Base-by-base conservation (phyloP, 1,139 yeast genomes). In the Debaryomycetaceae sp. region DNA sequence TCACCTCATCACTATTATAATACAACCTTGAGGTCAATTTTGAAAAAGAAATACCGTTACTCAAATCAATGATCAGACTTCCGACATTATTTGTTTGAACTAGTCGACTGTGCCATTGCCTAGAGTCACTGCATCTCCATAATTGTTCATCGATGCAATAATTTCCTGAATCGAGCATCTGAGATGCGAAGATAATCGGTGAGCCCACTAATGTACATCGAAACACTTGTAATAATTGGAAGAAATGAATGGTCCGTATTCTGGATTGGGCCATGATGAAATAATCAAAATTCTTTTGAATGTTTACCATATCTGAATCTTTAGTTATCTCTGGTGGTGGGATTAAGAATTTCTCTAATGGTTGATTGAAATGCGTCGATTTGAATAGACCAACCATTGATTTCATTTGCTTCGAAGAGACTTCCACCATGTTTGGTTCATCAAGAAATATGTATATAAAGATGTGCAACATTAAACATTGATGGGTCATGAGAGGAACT, bases 401-500 rank as follows among this genome's bases (percentile, higher is more conserved):
- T 51, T 81, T 81, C 52, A 89, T 76, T 59, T 88, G 95, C 40
- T 89, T 77, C 4, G 85, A 75, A 43, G 95, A 87, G 39, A 85
- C 76, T 49, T 85, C 87, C 17, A 85, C 80, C 65, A 88, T 86
- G 42, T 82, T 78, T 13, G 73, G 71, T 58, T 88, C 96, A 59
- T 86, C 86, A 58, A 86, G 82, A 62, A 90, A 88, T 66, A 89
- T 80, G 7, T 95, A 90, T 51, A 88, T 82, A 56, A 88, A 85
- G 40, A 89, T 87, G 50, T 89, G 87, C 45, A 91, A 71, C 5
- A 88, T 83, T 61, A 88, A 76, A 43, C 95, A 81, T 62, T 91
- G 98, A 42, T 89, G 87, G n/a, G 90, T 78, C 89, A 93, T 87
- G 42, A 89, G 63, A 2, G 97, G 97, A 1, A 89, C 87, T 41